A percentile compares a stretch with the other conserved stretches of the same genome.
phyloP scores from a whole-genome alignment of 1,139 yeast genomes.

The Yamadazyma sp. region DNA sequence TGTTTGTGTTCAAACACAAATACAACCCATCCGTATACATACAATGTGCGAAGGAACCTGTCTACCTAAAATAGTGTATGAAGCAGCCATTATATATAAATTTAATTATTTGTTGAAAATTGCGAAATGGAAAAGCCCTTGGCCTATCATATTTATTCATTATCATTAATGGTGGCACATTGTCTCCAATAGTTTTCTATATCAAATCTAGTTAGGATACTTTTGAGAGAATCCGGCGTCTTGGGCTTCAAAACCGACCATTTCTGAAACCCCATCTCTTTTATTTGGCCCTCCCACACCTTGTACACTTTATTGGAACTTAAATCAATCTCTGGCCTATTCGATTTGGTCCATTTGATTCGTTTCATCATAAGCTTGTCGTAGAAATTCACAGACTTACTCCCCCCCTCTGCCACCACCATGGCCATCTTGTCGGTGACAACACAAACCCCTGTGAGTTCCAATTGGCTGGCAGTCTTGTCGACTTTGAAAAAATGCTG shows the following conservation, averaged over 20 bases:
- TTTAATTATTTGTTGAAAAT: background rate
- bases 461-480: constrained; percentile 73
- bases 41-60: constrained; percentile 66
- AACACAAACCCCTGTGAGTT: constrained; percentile 58
- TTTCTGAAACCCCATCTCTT: constrained; percentile 51
- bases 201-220: constrained; percentile 48
- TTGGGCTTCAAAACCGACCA: constrained; percentile 59
- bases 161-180: background rate
- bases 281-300: constrained; percentile 77
- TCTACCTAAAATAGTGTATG: constrained; percentile 63
- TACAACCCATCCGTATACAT: too few relatives aligned
- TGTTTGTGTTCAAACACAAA: too few relatives aligned
- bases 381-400: constrained; percentile 58
- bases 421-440: constrained; percentile 49
- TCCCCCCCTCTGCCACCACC: constrained; percentile 73
- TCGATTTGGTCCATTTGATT: constrained; percentile 66
- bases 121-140: constrained; percentile 2
- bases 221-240: constrained; percentile 55
- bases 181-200: constrained; percentile 61
- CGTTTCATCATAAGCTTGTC: constrained; percentile 60
- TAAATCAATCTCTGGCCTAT: constrained; percentile 33
- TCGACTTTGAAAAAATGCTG: constrained; percentile 74
- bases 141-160: constrained; percentile 1
- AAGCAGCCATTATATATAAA: constrained; percentile 49
- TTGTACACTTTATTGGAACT: constrained; percentile 50